Evolutionary conservation across 2,329 filamentous ascomycete species (phyloP), one percentile per base, ranked within the genome.

Genomic region (Colletotrichum incanum): DNA sequence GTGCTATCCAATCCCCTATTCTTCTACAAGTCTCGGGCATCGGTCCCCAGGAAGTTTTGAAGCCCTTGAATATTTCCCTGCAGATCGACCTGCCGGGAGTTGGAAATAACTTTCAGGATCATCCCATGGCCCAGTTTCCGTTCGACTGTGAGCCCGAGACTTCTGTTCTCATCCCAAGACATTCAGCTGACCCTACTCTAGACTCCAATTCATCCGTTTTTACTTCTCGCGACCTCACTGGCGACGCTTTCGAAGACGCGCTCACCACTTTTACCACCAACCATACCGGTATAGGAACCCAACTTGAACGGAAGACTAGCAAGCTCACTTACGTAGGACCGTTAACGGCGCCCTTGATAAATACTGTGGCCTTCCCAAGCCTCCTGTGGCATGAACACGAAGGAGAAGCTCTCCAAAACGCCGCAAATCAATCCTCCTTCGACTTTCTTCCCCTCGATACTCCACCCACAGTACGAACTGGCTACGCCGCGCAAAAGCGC

Each of bases 11-110:
- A 50, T 81, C 81, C 1, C 85, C 86, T 2, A 78, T 81, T 26
- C 75, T 87, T n/a, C 78, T 87, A 3, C 82, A 86, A 72, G 76
- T 84, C n/a, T 82, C 81, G 18, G 81, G 80, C 0, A 79, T 82
- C 50, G 81, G 80, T 1, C 78, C 80, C 6, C 69, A 70, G 14
- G 72, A 75, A 4, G 72, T 79, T 37, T 74, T 82, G 37, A 64
- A 63, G 4, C 76, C 74, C n/a, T 72, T 82, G 39, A 74, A 74
- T 56, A 73, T 82, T 23, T 56, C 77, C 3, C 75, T 79, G 2
- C 73, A 77, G 11, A 72, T 82, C 14, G 74, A 82, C 41, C 73
- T 82, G 12, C 80, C 78, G 3, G 79, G 79, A 23, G 79, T 80
- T 34, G 79, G 79, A 23, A 78, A 77, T 39, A 79, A 81, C 56